phyloP scores from a whole-genome alignment of 2,329 filamentous ascomycete genomes.

The Lasiodiplodia theobromae region DNA sequence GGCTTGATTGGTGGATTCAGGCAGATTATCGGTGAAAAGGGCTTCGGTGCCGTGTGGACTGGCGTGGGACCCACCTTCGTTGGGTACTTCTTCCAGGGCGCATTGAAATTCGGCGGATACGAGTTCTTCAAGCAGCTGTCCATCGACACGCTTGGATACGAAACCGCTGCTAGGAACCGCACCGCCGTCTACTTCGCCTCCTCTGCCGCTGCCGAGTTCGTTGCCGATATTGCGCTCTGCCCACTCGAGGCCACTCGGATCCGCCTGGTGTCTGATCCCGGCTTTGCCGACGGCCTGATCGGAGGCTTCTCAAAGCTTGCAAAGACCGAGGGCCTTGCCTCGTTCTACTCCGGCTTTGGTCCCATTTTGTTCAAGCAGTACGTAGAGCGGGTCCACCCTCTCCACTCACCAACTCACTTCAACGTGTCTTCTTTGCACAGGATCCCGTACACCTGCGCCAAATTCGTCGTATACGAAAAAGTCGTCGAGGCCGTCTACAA shows the following conservation, averaged over 20 bases:
- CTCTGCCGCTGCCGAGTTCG: conserved; percentile 68
- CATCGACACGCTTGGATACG: conserved; percentile 78
- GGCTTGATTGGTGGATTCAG: conserved; percentile 86
- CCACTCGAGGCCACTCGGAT: conserved; percentile 93
- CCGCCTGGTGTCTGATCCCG: conserved; percentile 87
- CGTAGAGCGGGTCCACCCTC: conserved; percentile 1
- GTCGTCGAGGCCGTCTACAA: conserved; percentile 77
- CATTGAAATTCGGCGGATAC: conserved; percentile 84
- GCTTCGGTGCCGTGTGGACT: conserved; percentile 59
- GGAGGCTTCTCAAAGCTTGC: conserved; percentile 83
- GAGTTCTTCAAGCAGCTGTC: conserved; percentile 95
- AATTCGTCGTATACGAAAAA: conserved; percentile 95
- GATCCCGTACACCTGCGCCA: conserved; percentile 93
- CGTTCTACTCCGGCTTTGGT: conserved; percentile 91
- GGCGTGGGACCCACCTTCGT: conserved; percentile 75
- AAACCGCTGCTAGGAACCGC: conserved; percentile 74
- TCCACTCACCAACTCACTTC: too few relatives aligned
- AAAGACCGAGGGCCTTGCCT: conserved; percentile 81
- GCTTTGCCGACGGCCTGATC: conserved; percentile 80
- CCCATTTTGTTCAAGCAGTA: conserved; percentile 54
- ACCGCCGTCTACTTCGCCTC: conserved; percentile 80
- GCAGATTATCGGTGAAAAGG: conserved; percentile 84
- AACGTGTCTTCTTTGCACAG: conserved; percentile 48
- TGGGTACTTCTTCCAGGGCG: conserved; percentile 31
- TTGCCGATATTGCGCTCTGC: conserved; percentile 83